Evolutionary conservation across 2,329 filamentous ascomycete species (phyloP), one percentile per base, ranked within the genome.

Genomic region (Xylaria sp.): DNA sequence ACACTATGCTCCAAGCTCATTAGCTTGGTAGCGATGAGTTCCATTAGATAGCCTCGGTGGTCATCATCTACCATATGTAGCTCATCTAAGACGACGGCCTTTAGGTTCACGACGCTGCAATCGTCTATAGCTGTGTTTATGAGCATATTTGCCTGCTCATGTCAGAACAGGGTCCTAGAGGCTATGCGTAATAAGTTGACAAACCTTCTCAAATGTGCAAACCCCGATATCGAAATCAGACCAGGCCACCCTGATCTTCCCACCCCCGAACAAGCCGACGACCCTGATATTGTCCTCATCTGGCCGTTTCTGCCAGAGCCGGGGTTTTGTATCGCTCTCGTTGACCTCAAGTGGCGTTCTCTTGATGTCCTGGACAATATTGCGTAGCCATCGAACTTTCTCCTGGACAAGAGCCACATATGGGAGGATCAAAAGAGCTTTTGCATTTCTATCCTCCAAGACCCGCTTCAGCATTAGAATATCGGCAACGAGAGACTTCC

Each of bases 11-110:
- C 89, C 24, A 94, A 79, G 65, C 89, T 86, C n/a, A 93, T 80
- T 34, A 94, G 75, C 75, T 94, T 94, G 3, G 91, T 92, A 4
- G 90, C 88, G 79, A 93, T 88, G 5, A 94, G 82, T 76, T 94
- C 92, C 63, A 94, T 82, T 1, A 94, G 83, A 76, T 94, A 94
- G 3, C 92, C 92, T 12, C 92, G 88, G 71, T 90, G 86, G 69
- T 91, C 90, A 76, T 94, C 92, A 73, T 93, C 90, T 53, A 94
- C 84, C 91, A 94, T 93, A 76, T 94, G 92, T n/a, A 94, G 81
- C 76, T 94, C 92, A 74, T 94, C 92, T 39, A 94, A 82, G 14
- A 94, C 90, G 19, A 93, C 87, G 11, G 89, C 82, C 55, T 86
- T 87, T 51, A 94, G 81, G 21, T 88, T 84, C n/a, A 84, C 81